Conservation (phyloP, 148 eudicot genomes). For the Diospyros kaki region DNA sequence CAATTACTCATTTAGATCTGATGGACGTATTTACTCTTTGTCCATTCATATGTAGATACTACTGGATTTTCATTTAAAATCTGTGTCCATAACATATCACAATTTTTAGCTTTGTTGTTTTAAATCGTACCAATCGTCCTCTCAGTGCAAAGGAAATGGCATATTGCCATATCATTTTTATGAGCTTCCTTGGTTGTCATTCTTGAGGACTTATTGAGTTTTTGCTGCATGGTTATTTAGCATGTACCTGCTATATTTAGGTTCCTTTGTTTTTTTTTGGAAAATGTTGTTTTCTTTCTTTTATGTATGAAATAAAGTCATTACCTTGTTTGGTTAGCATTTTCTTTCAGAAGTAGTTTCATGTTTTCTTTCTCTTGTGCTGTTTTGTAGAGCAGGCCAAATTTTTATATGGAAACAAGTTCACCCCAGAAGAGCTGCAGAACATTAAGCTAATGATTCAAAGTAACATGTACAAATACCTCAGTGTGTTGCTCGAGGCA, state of each 20-base stretch:
- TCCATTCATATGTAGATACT: background rate
- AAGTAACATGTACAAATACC: slow-evolving; percentile 39
- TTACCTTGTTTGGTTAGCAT: background rate
- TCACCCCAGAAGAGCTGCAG: slow-evolving; percentile 32
- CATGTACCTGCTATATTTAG: background rate
- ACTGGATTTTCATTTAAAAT: background rate
- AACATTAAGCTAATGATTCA: slow-evolving; percentile 34
- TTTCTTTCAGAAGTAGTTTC: background rate
- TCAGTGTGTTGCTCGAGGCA: slow-evolving; percentile 33
- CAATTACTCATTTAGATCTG: background rate
- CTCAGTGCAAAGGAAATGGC: too few species aligned
- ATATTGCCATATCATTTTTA: too few species aligned
- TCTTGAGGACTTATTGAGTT: too few species aligned
- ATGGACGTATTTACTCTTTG: background rate
- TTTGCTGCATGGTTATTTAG: background rate
- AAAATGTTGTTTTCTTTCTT: background rate
- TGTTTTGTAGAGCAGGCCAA: slow-evolving; percentile 22
- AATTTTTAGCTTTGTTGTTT: background rate
- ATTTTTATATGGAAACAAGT: slow-evolving; percentile 30
- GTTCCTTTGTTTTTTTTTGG: background rate
- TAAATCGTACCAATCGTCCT: background rate
- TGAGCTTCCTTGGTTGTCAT: too few species aligned
- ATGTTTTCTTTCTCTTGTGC: background rate
- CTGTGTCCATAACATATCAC: background rate
- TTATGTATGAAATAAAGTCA: background rate